A percentile compares a stretch with the other conserved stretches of the same genome.
phyloP scores from a whole-genome alignment of 192 early-diverging fungal genomes.

The Umbelopsis sp. region DNA sequence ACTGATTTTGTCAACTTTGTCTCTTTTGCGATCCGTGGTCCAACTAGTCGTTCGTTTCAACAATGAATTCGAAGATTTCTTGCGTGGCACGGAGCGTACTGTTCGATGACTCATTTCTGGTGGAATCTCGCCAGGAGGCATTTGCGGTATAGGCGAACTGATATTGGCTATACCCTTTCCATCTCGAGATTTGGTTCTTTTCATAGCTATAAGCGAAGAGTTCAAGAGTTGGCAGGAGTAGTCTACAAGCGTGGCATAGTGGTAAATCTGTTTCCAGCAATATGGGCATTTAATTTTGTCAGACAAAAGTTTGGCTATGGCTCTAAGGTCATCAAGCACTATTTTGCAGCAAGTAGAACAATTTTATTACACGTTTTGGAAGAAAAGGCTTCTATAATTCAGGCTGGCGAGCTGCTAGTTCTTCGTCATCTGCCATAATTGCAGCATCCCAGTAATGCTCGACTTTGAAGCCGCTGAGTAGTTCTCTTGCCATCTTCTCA shows the following conservation, averaged over 20 bases:
- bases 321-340: too few relatives aligned
- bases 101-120: not conserved
- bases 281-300: not conserved
- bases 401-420: constrained; percentile 43
- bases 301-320: too few relatives aligned
- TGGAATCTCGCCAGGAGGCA: not conserved
- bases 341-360: too few relatives aligned
- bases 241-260: not conserved
- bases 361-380: too few relatives aligned
- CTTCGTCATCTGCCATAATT: constrained; percentile 48
- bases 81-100: not conserved
- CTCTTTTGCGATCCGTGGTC: constrained; percentile 20
- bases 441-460: constrained; percentile 93
- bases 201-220: not conserved
- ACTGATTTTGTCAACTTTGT: not conserved
- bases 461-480: constrained; percentile 68
- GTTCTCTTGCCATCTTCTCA: constrained; percentile 73
- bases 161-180: constrained; percentile 9
- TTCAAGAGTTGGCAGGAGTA: not conserved
- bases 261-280: not conserved
- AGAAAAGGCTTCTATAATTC: constrained; percentile 24
- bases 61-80: constrained; percentile 21
- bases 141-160: constrained; percentile 12
- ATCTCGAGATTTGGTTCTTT: constrained; percentile 25
- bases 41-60: constrained; percentile 19